Evolutionary conservation across 805 yeast genomes (phyloP).

Genomic region (Nematodospora valgi): DNA sequence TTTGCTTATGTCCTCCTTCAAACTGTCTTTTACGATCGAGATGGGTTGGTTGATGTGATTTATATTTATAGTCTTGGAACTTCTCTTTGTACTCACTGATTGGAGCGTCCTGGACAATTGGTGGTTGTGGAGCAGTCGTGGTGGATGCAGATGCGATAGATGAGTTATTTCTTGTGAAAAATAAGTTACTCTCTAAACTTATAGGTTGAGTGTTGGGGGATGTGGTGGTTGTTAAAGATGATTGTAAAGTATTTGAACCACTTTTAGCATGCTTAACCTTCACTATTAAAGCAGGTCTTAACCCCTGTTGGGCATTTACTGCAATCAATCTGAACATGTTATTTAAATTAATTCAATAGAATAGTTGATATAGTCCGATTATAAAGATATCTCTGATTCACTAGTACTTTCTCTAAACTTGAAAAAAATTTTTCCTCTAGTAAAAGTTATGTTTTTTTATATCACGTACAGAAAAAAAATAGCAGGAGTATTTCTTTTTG

Average conservation of each 20-base stretch:
- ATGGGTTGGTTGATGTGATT: neutral
- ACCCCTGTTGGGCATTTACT: conserved; percentile 31
- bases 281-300: conserved; percentile 36
- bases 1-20: too few relatives aligned
- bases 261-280: conserved; percentile 31
- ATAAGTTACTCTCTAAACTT: too few relatives aligned
- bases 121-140: conserved; percentile 1
- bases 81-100: neutral
- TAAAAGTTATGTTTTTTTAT: too few relatives aligned
- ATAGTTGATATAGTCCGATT: too few relatives aligned
- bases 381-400: too few relatives aligned
- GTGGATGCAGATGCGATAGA: neutral
- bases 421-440: too few relatives aligned
- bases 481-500: too few relatives aligned
- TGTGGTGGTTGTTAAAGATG: conserved; percentile 9
- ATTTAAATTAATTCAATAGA: neutral
- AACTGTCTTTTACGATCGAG: conserved; percentile 8
- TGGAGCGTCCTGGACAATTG: neutral
- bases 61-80: neutral
- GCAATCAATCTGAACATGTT: conserved; percentile 38
- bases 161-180: conserved; percentile 9
- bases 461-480: too few relatives aligned
- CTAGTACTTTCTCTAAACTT: too few relatives aligned
- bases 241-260: conserved; percentile 1
- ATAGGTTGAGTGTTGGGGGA: conserved; percentile 4